These are phyloP conservation scores for Pisolithus sp. DNA, from an alignment of 768 basidiomycete species.

Conservation along the genomic window DNA sequence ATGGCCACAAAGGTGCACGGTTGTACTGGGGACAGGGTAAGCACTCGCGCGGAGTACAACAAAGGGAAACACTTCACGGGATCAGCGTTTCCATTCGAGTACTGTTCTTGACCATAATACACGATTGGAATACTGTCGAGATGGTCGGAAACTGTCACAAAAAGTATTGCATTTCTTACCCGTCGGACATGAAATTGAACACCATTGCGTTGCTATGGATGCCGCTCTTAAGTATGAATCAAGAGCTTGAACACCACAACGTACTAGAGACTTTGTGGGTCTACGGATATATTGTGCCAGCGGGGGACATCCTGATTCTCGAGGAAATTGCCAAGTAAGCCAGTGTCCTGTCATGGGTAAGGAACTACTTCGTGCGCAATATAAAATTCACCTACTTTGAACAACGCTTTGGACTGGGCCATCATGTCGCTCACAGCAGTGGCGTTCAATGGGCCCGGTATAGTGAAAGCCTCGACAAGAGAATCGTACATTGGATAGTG, in stretches of 20 bases:
- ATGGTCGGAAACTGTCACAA: neutral
- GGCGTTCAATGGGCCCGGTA: conserved; percentile 63
- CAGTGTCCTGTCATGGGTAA: conserved; percentile 14
- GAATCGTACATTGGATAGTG: conserved; percentile 68
- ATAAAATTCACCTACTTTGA: conserved; percentile 30
- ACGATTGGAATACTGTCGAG: conserved; percentile 59
- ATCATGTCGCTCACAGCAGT: conserved; percentile 49
- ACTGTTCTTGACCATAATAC: conserved; percentile 79
- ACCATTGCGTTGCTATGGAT: conserved; percentile 62
- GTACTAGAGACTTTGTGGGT: conserved; percentile 65
- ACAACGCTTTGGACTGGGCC: conserved; percentile 46
- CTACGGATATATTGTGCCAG: conserved; percentile 67
- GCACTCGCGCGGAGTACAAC: conserved; percentile 1
- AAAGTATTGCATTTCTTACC: conserved; percentile 24
- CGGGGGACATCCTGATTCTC: conserved; percentile 76
- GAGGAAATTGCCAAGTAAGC: conserved; percentile 64
- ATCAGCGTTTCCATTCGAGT: conserved; percentile 55
- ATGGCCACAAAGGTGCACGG: conserved; percentile 72
- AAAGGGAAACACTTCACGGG: conserved; percentile 40
- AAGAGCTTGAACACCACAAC: conserved; percentile 13
- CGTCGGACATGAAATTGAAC: conserved; percentile 71
- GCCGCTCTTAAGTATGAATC: neutral
- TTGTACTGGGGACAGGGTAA: conserved; percentile 42
- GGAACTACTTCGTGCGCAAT: neutral
- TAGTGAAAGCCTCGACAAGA: conserved; percentile 56